These are phyloP conservation scores for Seiridium unicorne DNA, from an alignment of 2,329 filamentous ascomycete species.

Conservation along the genomic window DNA sequence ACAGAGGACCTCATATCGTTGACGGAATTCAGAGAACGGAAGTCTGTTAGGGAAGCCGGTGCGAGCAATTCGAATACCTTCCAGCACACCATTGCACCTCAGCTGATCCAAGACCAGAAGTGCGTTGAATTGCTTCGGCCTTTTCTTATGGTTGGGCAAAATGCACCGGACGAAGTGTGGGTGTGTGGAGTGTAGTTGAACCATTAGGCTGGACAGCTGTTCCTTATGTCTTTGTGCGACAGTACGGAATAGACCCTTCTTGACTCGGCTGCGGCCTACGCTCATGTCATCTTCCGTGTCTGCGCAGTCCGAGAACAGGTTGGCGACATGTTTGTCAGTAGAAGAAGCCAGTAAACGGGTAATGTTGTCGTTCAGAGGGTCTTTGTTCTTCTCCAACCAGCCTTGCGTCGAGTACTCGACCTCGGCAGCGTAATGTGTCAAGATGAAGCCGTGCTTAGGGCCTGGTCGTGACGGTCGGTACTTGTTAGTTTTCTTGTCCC, in stretches of 20 bases:
- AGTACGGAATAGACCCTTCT: slow-evolving; percentile 95
- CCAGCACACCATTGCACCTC: slow-evolving; percentile 98
- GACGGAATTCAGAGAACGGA: slow-evolving; percentile 88
- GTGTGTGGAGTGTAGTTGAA: slow-evolving; percentile 90
- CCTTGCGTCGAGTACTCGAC: slow-evolving; percentile 94
- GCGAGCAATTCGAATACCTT: slow-evolving; percentile 94
- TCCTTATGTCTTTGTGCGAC: slow-evolving; percentile 97
- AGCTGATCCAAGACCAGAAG: slow-evolving; percentile 94
- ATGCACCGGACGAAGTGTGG: slow-evolving; percentile 99
- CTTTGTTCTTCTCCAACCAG: slow-evolving; percentile 99
- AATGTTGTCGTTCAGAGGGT: slow-evolving; percentile 95
- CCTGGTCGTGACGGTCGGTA: slow-evolving; percentile 85
- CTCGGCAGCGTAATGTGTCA: slow-evolving; percentile 96
- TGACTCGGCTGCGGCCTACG: slow-evolving; percentile 75
- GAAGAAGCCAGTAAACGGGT: slow-evolving; percentile 85
- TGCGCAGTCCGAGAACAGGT: slow-evolving; percentile 83
- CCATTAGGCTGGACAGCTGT: slow-evolving; percentile 94
- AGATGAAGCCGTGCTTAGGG: slow-evolving; percentile 75
- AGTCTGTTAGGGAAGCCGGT: slow-evolving; percentile 96
- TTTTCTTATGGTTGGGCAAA: slow-evolving; percentile 96
- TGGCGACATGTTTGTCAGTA: slow-evolving; percentile 77
- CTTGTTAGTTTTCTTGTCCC: slow-evolving; percentile 94
- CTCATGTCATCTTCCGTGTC: slow-evolving; percentile 74
- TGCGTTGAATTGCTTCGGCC: slow-evolving; percentile 87
- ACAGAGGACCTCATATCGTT: slow-evolving; percentile 94